Base-by-base conservation (phyloP, 352 stramenopile genomes). In the Pythium utonaiense region DNA sequence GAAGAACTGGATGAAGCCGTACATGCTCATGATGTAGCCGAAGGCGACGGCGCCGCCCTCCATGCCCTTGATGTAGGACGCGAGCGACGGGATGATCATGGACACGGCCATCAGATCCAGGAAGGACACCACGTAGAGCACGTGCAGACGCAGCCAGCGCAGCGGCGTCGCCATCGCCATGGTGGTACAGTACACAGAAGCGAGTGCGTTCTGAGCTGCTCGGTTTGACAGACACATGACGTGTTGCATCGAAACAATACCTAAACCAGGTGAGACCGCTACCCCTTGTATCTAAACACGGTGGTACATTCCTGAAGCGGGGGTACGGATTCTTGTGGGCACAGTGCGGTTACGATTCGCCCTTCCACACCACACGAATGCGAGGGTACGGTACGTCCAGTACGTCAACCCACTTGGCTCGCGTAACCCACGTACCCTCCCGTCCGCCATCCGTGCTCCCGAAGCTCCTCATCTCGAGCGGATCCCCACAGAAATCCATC, bases 1-100 rank as follows among this genome's bases (percentile, higher is more conserved):
- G 70, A 91, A 86, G 63, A 91, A 89, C 69, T 93, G 84, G 61
- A 93, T 84, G 67, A 89, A 82, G 47, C 84, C 84, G 70, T 93
- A 93, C 66, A 93, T 72, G 42, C 80, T 91, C 74, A 91, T 89
- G 70, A 93, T 83, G 53, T 78, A 75, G 16, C 84, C 84, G 53
- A 93, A 89, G 28, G 72, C 57, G 19, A 93, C 34, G 41, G 81
- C 78, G 49, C 75, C 80, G 36, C 78, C 84, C 50, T 91, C 78
- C 74, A 93, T 83, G 21, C 77, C 70, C 69, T 89, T 91, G 57
- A 91, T 67, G 64, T 90, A 89, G 45, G 85, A 83, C 25, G 81
- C 64, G 21, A 93, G 75, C 40, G 84, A 91, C 17, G 84, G 84
- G 60, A 93, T 85, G 64, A 93, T 91, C 80, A 93, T 86, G 44